Percentiles rank a stretch among this genome's conserved stretches.
phyloP scores from a whole-genome alignment of 73 alveolate genomes.

The Paramecium tetraurelia region DNA sequence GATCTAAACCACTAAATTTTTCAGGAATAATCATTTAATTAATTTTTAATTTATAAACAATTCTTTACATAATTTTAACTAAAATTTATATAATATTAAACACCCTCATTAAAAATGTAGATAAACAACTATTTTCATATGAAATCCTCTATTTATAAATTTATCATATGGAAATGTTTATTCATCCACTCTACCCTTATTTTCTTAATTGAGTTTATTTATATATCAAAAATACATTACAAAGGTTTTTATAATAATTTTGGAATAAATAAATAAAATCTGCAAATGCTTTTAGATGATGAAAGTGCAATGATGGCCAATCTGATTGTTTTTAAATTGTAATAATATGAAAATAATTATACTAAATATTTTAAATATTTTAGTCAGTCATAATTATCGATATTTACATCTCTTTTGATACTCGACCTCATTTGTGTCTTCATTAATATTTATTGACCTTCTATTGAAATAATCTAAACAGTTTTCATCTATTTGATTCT shows the following conservation, averaged over 20 bases:
- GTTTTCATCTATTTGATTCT: not conserved
- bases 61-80: not conserved
- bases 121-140: too few relatives aligned
- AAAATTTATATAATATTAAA: too few relatives aligned
- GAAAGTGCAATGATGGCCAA: not conserved
- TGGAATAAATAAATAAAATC: not conserved
- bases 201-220: not conserved
- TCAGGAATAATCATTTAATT: slow-evolving; percentile 30
- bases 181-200: not conserved
- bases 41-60: not conserved
- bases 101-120: not conserved
- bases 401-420: not conserved
- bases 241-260: not conserved
- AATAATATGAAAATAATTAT: not conserved
- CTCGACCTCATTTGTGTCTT: not conserved
- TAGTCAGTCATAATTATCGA: not conserved
- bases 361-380: not conserved
- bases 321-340: not conserved
- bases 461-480: not conserved
- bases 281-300: not conserved
- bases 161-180: not conserved
- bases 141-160: not conserved
- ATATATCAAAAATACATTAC: not conserved
- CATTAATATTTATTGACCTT: not conserved
- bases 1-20: slow-evolving; percentile 21